Evolutionary conservation across 495 filamentous ascomycete genomes (phyloP).

Genomic region (Astrocystis sublimbata): DNA sequence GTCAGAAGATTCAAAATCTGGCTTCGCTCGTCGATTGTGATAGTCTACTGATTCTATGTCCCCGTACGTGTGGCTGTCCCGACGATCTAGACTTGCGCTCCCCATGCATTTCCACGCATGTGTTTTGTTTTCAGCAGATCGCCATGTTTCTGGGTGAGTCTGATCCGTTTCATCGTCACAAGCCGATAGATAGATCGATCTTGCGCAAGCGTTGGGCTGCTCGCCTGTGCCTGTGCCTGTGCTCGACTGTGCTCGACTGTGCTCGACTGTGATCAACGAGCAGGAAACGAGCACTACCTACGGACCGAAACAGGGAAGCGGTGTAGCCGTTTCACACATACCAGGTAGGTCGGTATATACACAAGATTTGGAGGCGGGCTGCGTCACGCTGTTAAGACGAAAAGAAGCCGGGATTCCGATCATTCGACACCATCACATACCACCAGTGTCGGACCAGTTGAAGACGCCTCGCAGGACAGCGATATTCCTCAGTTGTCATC

Average conservation of each 20-base stretch:
- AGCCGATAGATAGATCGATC: no score
- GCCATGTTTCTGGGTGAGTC: not conserved
- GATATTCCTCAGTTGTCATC: no score
- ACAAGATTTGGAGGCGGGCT: not conserved
- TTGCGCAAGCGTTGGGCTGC: not conserved
- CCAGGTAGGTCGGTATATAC: not conserved
- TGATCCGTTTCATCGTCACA: not conserved
- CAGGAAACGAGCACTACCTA: no score
- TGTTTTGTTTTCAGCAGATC: not conserved
- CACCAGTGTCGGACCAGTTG: not conserved
- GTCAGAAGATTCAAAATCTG: no score
- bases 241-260: no score
- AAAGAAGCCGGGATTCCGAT: not conserved
- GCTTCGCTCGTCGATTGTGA: no score
- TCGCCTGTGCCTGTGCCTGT: no score
- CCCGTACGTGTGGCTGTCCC: not conserved
- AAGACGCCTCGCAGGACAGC: not conserved
- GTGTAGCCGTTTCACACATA: constrained; percentile 11
- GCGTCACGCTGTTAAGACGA: not conserved
- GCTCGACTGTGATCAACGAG: not conserved
- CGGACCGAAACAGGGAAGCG: not conserved
- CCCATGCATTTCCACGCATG: no score
- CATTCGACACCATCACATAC: no score
- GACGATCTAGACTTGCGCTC: not conserved
- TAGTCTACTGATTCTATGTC: not conserved